Evolutionary conservation across 441 rosid genomes (phyloP), one percentile per base, ranked within the genome.

Genomic region (Manihot esculenta): DNA sequence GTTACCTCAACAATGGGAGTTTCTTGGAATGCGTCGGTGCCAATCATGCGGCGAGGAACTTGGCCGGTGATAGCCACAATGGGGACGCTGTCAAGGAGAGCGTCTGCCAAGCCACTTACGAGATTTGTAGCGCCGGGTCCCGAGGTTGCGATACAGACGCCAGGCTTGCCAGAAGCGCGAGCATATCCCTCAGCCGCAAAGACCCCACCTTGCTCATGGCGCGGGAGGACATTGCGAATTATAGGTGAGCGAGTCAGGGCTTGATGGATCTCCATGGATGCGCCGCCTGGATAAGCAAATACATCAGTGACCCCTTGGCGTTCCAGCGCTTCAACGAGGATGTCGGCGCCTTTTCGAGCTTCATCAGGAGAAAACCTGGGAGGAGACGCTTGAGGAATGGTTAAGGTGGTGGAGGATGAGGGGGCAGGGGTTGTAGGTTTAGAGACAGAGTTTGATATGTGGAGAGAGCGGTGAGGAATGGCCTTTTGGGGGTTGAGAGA

Each of bases 121-220:
- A 94, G 78, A 72, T 94, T 91, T 11, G 98, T 90, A 17, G 98
- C 98, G 11, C 99, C 99, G 7, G 98, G 99, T 26, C 99, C 97
- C 0, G 98, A 94, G 11, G 99, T 94, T 10, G 99, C 98, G 27
- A 94, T 92, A 66, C 98, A 94, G 69, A 92, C 85, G 10, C 99
- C 98, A 2, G 96, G 87, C 27, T 71, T 77, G 12, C 97, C 97
- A 0, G 98, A 88, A 24, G 99, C 77, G 13, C 97, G 92, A 3
- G 98, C 96, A 74, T 94, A 94, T 0, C 99, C 99, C 71, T 92
- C 96, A 0, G 99, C 98, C 0, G 97, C 96, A 42, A 94, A 94
- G 58, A 94, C 72, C 12, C 98, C 97, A 13, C 97, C 99, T 72
- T 94, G 99, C 47, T 94, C 99, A 66, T 94, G 99, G 23, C 99